Percentiles rank a stretch among this genome's conserved stretches.
Evolutionary conservation across 192 early-diverging fungal genomes (phyloP).

Genomic region (Geranomyces variabilis): DNA sequence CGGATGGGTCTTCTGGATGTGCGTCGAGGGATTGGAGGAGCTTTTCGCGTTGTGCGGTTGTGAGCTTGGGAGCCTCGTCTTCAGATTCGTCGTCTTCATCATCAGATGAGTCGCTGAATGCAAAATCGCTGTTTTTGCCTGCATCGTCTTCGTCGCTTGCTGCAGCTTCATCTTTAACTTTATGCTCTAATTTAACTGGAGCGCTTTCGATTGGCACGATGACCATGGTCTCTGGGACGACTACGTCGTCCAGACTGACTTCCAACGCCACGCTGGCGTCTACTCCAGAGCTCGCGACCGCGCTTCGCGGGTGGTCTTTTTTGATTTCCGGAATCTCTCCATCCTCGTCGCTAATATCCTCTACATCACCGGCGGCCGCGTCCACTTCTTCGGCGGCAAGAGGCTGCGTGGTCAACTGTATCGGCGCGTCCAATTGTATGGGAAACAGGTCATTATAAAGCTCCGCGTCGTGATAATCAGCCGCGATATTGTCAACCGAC

Average conservation of each 20-base stretch:
- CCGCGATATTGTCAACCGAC: slow-evolving; percentile 11
- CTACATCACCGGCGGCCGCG: neutral
- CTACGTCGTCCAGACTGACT: slow-evolving; percentile 9
- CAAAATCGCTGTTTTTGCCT: slow-evolving; percentile 20
- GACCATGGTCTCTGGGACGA: neutral
- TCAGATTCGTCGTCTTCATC: neutral
- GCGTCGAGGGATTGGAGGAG: slow-evolving; percentile 27
- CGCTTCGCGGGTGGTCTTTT: too few species aligned
- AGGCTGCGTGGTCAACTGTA: neutral
- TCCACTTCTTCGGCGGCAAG: neutral
- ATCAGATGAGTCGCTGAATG: slow-evolving; percentile 18
- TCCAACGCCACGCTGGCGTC: neutral
- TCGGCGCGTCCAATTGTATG: neutral
- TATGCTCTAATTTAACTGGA: neutral
- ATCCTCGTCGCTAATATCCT: slow-evolving; percentile 25
- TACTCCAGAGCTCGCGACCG: neutral
- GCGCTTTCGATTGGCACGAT: neutral
- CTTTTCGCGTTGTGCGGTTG: slow-evolving; percentile 22
- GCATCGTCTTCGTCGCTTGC: slow-evolving; percentile 16
- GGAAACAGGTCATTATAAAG: slow-evolving; percentile 7
- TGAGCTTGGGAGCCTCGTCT: slow-evolving; percentile 12
- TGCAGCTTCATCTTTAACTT: slow-evolving; percentile 20
- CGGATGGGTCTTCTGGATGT: slow-evolving; percentile 14
- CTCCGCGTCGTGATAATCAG: slow-evolving; percentile 18
- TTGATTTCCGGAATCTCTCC: neutral